Percentiles rank a stretch among this genome's conserved stretches.
Conservation (phyloP, 371 early-diverging fungal genomes). For the Mortierella sp. region DNA sequence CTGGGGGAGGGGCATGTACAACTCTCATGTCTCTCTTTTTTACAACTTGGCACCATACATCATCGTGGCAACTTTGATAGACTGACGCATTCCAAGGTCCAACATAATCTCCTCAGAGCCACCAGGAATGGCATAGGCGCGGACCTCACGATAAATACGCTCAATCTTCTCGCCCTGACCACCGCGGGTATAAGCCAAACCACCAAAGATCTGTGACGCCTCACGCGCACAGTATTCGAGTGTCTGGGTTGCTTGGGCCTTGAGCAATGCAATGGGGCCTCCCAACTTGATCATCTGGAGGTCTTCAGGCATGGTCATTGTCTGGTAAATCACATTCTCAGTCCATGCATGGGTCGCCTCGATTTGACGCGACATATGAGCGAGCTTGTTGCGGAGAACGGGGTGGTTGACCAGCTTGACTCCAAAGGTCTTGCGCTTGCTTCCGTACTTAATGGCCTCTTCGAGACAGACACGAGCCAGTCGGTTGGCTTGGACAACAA, state of each 20-base stretch:
- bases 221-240: conserved; percentile 93
- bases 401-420: conserved; percentile 82
- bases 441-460: conserved; percentile 88
- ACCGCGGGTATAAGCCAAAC: conserved; percentile 87
- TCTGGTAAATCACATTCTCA: conserved; percentile 80
- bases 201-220: conserved; percentile 95
- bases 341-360: conserved; percentile 93
- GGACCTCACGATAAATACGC: conserved; percentile 89
- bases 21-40: not conserved
- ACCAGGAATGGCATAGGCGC: conserved; percentile 91
- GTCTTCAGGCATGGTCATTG: conserved; percentile 75
- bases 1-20: not conserved
- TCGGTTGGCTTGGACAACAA: conserved; percentile 88
- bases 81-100: conserved; percentile 86
- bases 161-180: conserved; percentile 91
- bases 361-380: conserved; percentile 86
- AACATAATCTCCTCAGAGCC: conserved; percentile 92
- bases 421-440: conserved; percentile 91
- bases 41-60: conserved; percentile 54
- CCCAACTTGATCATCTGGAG: conserved; percentile 81
- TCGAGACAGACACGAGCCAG: conserved; percentile 91
- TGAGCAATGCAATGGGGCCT: conserved; percentile 90
- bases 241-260: conserved; percentile 89
- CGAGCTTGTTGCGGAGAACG: conserved; percentile 80
- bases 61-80: conserved; percentile 66